A percentile compares a stretch with the other conserved stretches of the same genome.
Evolutionary conservation across 345 rosid genomes (phyloP).

Genomic region (Firmiana major): DNA sequence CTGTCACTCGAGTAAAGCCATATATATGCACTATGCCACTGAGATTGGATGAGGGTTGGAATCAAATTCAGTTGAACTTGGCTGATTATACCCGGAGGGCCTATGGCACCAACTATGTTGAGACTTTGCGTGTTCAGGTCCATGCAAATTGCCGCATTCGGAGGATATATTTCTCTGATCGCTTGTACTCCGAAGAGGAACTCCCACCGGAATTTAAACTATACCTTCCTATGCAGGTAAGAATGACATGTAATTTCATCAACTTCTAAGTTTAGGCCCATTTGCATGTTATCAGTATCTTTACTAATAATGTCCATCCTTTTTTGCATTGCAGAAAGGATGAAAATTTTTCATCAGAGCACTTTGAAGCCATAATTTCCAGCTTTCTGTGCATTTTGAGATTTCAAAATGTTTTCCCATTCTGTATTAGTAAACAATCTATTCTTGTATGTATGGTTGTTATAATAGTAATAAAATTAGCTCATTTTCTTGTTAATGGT

Average conservation of each 20-base stretch:
- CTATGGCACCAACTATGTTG: conserved; percentile 93
- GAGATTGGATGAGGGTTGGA: conserved; percentile 96
- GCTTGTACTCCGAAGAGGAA: conserved; percentile 93
- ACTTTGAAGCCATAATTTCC: not conserved
- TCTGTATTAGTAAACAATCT: not conserved
- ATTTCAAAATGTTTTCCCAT: not conserved
- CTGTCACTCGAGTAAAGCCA: conserved; percentile 90
- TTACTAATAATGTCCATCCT: not conserved
- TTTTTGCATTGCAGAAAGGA: conserved; percentile 44
- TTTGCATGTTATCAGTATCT: not conserved
- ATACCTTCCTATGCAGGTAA: conserved; percentile 91
- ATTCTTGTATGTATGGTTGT: conserved; percentile 3
- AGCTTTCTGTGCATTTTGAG: not conserved
- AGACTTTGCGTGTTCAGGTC: conserved; percentile 90
- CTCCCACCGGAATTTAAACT: conserved; percentile 95
- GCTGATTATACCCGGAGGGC: conserved; percentile 92
- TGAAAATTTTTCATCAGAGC: conserved; percentile 20
- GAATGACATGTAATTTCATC: not conserved
- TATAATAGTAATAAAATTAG: conserved; percentile 1
- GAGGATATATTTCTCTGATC: conserved; percentile 88
- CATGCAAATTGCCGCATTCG: conserved; percentile 92
- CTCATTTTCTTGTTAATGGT: not conserved
- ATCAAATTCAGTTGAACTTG: conserved; percentile 89
- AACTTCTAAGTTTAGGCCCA: not conserved
- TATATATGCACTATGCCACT: conserved; percentile 94